Conservation (phyloP, 1,284 basidiomycete genomes). For the Sporisorium iseilematis-ciliati region DNA sequence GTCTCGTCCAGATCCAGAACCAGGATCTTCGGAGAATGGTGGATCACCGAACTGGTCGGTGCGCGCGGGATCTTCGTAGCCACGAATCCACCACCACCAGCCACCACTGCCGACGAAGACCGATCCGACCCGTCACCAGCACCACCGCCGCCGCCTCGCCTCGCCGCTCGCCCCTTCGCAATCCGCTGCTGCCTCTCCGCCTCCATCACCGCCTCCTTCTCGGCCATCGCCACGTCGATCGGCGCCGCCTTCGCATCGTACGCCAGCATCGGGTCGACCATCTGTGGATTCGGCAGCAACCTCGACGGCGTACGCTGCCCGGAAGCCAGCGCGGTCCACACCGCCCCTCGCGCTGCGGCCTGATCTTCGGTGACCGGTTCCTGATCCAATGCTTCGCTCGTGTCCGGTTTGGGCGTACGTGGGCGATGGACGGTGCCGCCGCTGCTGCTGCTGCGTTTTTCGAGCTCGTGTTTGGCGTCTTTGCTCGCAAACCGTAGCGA, state of each 20-base stretch:
- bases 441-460: slow-evolving; percentile 30
- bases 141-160: too few species aligned
- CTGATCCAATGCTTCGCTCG: slow-evolving; percentile 5
- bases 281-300: slow-evolving; percentile 59
- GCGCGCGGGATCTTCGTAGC: slow-evolving; percentile 32
- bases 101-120: neutral
- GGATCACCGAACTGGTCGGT: slow-evolving; percentile 55
- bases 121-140: neutral
- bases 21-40: slow-evolving; percentile 68
- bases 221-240: slow-evolving; percentile 38
- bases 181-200: slow-evolving; percentile 42
- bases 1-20: slow-evolving; percentile 94
- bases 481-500: slow-evolving; percentile 31
- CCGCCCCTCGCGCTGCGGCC: slow-evolving; percentile 29
- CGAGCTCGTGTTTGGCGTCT: slow-evolving; percentile 8
- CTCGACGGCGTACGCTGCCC: slow-evolving; percentile 32
- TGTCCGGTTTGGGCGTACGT: slow-evolving; percentile 29
- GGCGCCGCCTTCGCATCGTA: slow-evolving; percentile 44
- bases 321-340: slow-evolving; percentile 26
- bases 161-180: slow-evolving; percentile 32
- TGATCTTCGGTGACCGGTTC: slow-evolving; percentile 58
- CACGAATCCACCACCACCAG: slow-evolving; percentile 4
- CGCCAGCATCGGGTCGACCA: slow-evolving; percentile 55
- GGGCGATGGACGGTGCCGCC: slow-evolving; percentile 10
- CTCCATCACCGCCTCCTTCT: slow-evolving; percentile 43